Percentiles rank a stretch among this genome's conserved stretches.
Conservation (phyloP, 192 early-diverging fungal species). For the Mortierella claussenii region DNA sequence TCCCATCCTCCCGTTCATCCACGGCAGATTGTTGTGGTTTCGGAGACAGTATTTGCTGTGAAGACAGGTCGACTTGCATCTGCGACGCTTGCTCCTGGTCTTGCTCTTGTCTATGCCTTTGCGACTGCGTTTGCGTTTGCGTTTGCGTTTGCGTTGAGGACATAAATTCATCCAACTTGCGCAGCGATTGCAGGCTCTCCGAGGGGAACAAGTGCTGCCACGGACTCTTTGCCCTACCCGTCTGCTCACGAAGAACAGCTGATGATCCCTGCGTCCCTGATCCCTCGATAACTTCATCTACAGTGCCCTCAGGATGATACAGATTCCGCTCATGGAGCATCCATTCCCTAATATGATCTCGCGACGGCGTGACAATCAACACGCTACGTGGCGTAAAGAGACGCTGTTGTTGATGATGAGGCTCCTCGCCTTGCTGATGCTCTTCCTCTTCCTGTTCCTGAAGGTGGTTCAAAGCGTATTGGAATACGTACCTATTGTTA, state of each 20-base stretch:
- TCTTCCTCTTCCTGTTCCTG: not conserved
- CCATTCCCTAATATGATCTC: not conserved
- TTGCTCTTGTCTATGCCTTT: slow-evolving; percentile 12
- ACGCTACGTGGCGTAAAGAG: not conserved
- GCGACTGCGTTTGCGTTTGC: slow-evolving; percentile 9
- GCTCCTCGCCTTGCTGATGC: not conserved
- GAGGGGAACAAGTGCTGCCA: slow-evolving; percentile 28
- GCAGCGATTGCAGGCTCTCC: too few relatives aligned
- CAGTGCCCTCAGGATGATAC: too few relatives aligned
- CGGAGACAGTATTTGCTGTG: not conserved
- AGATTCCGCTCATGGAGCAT: slow-evolving; percentile 17
- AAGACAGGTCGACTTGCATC: not conserved
- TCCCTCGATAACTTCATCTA: not conserved
- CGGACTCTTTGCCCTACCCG: too few relatives aligned
- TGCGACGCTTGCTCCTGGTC: not conserved
- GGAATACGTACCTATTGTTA: slow-evolving; percentile 23
- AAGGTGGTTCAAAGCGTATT: slow-evolving; percentile 33
- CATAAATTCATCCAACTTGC: slow-evolving; percentile 12
- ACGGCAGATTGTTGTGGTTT: too few relatives aligned
- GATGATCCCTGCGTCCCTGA: not conserved
- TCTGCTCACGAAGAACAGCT: too few relatives aligned
- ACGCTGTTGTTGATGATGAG: not conserved
- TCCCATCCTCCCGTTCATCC: not conserved
- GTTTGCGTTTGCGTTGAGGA: slow-evolving; percentile 19
- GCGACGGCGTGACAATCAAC: slow-evolving; percentile 21